Evolutionary conservation across 2,329 filamentous ascomycete genomes (phyloP).

Genomic region (Phaeosphaeriaceae sp.): DNA sequence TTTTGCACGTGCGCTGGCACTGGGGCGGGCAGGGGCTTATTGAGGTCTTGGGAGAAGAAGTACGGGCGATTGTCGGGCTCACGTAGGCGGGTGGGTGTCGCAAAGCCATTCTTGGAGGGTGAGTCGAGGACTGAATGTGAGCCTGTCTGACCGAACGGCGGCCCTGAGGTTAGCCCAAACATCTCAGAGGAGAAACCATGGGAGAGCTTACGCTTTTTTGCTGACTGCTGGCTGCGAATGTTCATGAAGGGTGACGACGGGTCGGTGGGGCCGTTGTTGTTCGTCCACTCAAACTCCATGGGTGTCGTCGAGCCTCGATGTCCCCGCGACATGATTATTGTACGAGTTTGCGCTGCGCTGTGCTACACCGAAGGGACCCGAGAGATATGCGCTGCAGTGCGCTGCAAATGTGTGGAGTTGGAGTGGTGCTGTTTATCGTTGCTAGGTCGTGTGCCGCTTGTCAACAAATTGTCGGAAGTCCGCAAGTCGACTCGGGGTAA

Average conservation of each 20-base stretch:
- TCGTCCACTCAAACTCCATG: slow-evolving; percentile 64
- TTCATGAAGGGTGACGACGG: slow-evolving; percentile 56
- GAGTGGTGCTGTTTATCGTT: slow-evolving; percentile 2
- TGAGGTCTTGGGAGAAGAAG: slow-evolving; percentile 51
- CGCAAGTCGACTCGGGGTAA: background rate
- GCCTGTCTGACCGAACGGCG: slow-evolving; percentile 26
- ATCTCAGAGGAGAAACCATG: too few relatives aligned
- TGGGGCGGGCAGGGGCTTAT: slow-evolving; percentile 47
- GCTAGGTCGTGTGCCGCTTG: slow-evolving; percentile 17
- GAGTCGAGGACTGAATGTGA: slow-evolving; percentile 51
- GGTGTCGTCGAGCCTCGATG: slow-evolving; percentile 53
- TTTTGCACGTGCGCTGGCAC: slow-evolving; percentile 40
- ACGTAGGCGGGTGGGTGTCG: slow-evolving; percentile 51
- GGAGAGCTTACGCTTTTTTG: slow-evolving; percentile 48
- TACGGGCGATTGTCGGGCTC: slow-evolving; percentile 59
- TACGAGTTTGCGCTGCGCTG: background rate
- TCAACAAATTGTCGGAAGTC: slow-evolving; percentile 25
- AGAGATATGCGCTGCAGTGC: too few relatives aligned
- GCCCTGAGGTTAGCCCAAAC: slow-evolving; percentile 24
- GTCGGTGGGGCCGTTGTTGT: slow-evolving; percentile 55
- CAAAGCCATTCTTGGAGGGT: slow-evolving; percentile 55
- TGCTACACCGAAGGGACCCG: too few relatives aligned
- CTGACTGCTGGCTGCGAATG: slow-evolving; percentile 32
- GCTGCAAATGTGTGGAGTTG: too few relatives aligned
- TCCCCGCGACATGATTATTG: slow-evolving; percentile 32